Percentiles rank a stretch among this genome's conserved stretches.
Evolutionary conservation across 306 rosid species (phyloP).

Genomic region (Casuarina equisetifolia): DNA sequence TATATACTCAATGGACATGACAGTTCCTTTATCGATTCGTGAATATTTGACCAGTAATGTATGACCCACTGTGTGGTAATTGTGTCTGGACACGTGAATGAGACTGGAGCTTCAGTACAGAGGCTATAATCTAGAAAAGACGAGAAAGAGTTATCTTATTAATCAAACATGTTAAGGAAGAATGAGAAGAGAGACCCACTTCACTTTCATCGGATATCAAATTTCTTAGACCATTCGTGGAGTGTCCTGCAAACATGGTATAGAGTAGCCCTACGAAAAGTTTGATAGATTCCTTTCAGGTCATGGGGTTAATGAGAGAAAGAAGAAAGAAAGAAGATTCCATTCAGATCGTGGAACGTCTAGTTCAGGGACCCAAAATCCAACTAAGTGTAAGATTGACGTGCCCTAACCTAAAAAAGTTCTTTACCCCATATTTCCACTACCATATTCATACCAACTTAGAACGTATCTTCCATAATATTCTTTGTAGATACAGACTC

Average conservation of each 20-base stretch:
- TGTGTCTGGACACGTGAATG: neutral
- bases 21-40: neutral
- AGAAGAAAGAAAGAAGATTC: constrained; percentile 44
- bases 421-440: constrained; percentile 27
- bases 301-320: constrained; percentile 28
- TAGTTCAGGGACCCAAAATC: constrained; percentile 50
- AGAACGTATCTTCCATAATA: constrained; percentile 23
- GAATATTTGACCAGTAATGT: neutral
- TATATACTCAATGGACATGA: neutral
- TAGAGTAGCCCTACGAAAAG: constrained; percentile 18
- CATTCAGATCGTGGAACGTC: constrained; percentile 45
- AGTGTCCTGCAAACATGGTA: neutral
- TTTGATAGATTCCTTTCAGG: constrained; percentile 33
- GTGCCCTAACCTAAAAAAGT: constrained; percentile 34
- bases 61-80: neutral
- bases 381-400: constrained; percentile 36
- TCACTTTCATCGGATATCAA: neutral
- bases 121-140: neutral
- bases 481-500: constrained; percentile 34
- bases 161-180: no score
- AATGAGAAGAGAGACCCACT: neutral
- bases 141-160: neutral
- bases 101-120: no score
- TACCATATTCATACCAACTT: constrained; percentile 35
- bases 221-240: neutral